These are phyloP conservation scores for Fusarium concolor DNA, from an alignment of 2,329 filamentous ascomycete genomes.

Conservation along the genomic window DNA sequence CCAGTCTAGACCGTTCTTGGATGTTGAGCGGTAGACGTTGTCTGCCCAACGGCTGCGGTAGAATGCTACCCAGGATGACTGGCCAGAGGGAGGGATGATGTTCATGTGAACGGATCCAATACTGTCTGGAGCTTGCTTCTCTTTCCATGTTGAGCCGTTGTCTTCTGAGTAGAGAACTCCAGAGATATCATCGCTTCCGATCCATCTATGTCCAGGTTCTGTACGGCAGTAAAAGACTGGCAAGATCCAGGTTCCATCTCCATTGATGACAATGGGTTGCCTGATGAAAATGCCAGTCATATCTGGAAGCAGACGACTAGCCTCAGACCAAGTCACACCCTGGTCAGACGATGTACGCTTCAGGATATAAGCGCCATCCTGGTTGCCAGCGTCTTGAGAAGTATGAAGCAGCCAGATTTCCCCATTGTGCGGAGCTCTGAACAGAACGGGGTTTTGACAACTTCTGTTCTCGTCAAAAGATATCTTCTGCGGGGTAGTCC, in stretches of 20 bases:
- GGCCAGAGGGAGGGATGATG: conserved; percentile 47
- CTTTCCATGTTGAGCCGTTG: conserved; percentile 54
- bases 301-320: conserved; percentile 49
- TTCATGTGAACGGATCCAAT: conserved; percentile 59
- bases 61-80: conserved; percentile 50
- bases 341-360: conserved; percentile 52
- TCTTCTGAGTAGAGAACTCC: conserved; percentile 54
- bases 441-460: conserved; percentile 59
- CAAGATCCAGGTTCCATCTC: conserved; percentile 54
- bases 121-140: conserved; percentile 52
- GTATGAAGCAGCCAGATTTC: conserved; percentile 58
- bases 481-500: conserved; percentile 52
- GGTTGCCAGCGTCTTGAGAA: conserved; percentile 58
- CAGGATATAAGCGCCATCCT: conserved; percentile 56
- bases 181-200: conserved; percentile 58
- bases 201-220: conserved; percentile 55
- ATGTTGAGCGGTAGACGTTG: conserved; percentile 56
- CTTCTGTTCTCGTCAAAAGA: conserved; percentile 55
- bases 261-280: conserved; percentile 54
- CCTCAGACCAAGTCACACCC: conserved; percentile 53
- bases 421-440: conserved; percentile 50
- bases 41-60: conserved; percentile 60
- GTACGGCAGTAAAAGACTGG: conserved; percentile 58
- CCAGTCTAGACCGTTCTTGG: conserved; percentile 55
- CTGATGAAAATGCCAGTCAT: conserved; percentile 55